phyloP scores from a whole-genome alignment of 352 stramenopile species.

The Pythium insidiosum region DNA sequence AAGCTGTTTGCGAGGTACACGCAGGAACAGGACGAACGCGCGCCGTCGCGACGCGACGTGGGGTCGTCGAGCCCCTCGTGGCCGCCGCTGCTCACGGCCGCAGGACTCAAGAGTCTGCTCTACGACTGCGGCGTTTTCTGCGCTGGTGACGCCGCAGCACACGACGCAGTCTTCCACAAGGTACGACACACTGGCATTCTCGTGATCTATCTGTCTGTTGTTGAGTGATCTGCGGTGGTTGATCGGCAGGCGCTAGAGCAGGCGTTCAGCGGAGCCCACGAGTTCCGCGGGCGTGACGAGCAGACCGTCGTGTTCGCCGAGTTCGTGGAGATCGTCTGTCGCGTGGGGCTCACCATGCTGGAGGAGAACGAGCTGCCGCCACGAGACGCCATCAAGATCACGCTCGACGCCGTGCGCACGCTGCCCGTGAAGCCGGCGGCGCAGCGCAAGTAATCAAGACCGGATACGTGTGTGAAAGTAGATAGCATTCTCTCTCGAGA shows the following conservation, averaged over 20 bases:
- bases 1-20: conserved; percentile 71
- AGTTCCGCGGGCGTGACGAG: conserved; percentile 22
- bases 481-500: too few species aligned
- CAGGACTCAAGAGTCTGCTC: conserved; percentile 50
- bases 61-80: conserved; percentile 11
- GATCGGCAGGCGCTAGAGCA: conserved; percentile 34
- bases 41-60: conserved; percentile 2
- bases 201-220: neutral
- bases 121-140: conserved; percentile 79
- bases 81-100: conserved; percentile 35
- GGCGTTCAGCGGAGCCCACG: conserved; percentile 46
- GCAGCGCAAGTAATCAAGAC: conserved; percentile 32
- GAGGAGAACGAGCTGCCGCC: conserved; percentile 48
- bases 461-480: too few species aligned
- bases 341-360: conserved; percentile 54
- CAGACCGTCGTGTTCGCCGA: conserved; percentile 63
- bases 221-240: neutral
- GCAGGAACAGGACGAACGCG: conserved; percentile 17
- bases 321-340: conserved; percentile 58
- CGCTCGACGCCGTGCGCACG: conserved; percentile 58
- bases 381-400: conserved; percentile 67
- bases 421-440: conserved; percentile 35
- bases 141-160: conserved; percentile 35
- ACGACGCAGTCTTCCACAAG: conserved; percentile 46
- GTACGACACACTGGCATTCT: conserved; percentile 10